Evolutionary conservation across 2,329 filamentous ascomycete species (phyloP), one percentile per base, ranked within the genome.

Genomic region (Cladosporium austrohemisphaericum): DNA sequence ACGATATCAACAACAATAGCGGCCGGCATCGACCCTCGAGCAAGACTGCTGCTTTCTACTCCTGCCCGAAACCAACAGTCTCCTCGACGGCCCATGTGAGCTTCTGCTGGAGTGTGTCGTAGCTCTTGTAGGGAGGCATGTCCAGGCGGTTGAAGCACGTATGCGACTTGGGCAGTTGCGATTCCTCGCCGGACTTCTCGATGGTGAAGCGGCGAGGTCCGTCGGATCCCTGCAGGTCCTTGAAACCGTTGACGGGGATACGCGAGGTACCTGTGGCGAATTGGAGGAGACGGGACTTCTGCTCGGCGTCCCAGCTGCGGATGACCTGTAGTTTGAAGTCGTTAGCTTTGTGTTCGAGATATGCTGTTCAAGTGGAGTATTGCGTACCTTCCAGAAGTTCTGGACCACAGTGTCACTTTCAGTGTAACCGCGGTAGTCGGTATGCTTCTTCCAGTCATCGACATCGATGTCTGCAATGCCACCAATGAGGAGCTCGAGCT

Each of bases 361-460:
- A 20, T 5, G 8, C 10, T 6, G 14, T 13, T 22, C 13, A 9
- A 5, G 20, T n/a, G 8, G 28, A 18, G 13, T n/a, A n/a, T 37
- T 25, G 53, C 68, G 58, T 52, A 81, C 77, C 76, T 95, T 91
- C 93, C 93, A 98, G 80, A 98, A 98, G 76, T 94, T 91, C 69
- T 94, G 88, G 58, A 98, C 93, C 20, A 98, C 93, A 65, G 96
- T 89, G 62, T 98, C 93, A 50, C 85, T 90, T 72, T 98, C 93
- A 8, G 94, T 96, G 78, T 98, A 98, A 48, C 93, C 93, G 60
- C 93, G 86, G 71, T 98, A 98, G 66, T 98, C 93, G 38, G 93
- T 98, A 73, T 98, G 93, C 77, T 98, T 98, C 85, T 98, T 97
- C 93, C 93, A 98, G 71, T 98, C 93, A 53, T 98, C 93, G 13